Percentiles rank a stretch among this genome's conserved stretches.
Conservation (phyloP, 2,329 filamentous ascomycete genomes). For the Trichoderma endophyticum region DNA sequence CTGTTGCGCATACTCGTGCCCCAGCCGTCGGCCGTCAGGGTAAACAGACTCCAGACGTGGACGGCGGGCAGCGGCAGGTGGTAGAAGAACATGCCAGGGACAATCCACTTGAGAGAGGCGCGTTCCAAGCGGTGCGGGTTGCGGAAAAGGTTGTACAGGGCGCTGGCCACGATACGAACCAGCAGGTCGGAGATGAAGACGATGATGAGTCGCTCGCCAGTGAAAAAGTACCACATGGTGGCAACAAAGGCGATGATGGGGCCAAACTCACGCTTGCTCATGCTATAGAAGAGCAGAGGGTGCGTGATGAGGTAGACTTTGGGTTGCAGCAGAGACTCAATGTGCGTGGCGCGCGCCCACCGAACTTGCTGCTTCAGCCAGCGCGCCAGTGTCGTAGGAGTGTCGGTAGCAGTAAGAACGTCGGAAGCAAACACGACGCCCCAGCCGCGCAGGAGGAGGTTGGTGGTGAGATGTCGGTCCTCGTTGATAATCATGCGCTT, state of each 20-base stretch:
- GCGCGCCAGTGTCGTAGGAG: conserved; percentile 25
- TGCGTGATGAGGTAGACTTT: conserved; percentile 26
- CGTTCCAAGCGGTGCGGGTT: conserved; percentile 26
- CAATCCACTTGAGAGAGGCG: conserved; percentile 22
- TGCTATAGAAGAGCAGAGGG: conserved; percentile 27
- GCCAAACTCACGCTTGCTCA: conserved; percentile 25
- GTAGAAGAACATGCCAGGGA: conserved; percentile 27
- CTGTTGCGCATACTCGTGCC: conserved; percentile 27
- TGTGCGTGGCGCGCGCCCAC: conserved; percentile 27
- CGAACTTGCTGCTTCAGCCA: conserved; percentile 28
- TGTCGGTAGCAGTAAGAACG: conserved; percentile 26
- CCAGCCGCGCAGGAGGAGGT: conserved; percentile 28
- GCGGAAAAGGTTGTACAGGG: conserved; percentile 24
- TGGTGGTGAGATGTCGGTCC: conserved; percentile 28
- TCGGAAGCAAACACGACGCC: conserved; percentile 30
- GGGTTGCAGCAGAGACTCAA: conserved; percentile 27
- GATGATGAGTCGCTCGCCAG: conserved; percentile 21
- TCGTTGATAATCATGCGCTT: conserved; percentile 30
- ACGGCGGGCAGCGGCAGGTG: conserved; percentile 26
- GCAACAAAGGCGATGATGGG: conserved; percentile 24
- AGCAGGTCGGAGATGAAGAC: conserved; percentile 22
- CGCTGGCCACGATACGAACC: conserved; percentile 18
- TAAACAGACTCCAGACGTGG: conserved; percentile 27
- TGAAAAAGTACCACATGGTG: conserved; percentile 25
- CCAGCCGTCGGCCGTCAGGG: conserved; percentile 27